A percentile compares a stretch with the other conserved stretches of the same genome.
phyloP scores from a whole-genome alignment of 164 flowering plant species.

The Pachysandra terminalis region DNA sequence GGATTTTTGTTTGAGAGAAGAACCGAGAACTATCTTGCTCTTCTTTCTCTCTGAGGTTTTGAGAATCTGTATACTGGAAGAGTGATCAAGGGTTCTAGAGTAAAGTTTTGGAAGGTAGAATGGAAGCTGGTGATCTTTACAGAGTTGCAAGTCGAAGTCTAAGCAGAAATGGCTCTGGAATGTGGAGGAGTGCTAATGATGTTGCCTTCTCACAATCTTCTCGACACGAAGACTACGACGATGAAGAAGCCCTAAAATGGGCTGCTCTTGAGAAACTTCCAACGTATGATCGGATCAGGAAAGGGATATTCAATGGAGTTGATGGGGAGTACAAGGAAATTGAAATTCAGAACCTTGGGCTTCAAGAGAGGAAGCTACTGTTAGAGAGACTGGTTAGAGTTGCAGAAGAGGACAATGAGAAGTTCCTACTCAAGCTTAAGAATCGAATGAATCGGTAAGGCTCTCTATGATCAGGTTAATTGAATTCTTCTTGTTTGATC shows the following conservation, averaged over 20 bases:
- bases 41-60: too few relatives aligned
- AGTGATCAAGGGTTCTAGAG: too few relatives aligned
- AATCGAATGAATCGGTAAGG: background rate
- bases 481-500: too few relatives aligned
- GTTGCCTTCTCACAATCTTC: background rate
- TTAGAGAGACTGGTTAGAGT: background rate
- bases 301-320: background rate
- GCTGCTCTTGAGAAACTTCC: conserved; percentile 4
- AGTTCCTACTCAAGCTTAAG: conserved; percentile 3
- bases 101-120: background rate
- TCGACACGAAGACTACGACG: background rate
- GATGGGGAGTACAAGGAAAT: background rate
- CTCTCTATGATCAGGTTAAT: background rate
- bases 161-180: background rate
- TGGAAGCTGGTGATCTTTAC: background rate
- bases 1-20: too few relatives aligned
- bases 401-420: conserved; percentile 1
- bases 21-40: too few relatives aligned
- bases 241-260: conserved; percentile 5
- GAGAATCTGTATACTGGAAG: too few relatives aligned
- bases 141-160: background rate
- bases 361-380: background rate
- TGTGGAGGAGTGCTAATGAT: background rate
- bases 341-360: background rate
- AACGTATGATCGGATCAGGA: background rate